These are phyloP conservation scores for Echeveria elegans DNA, from an alignment of 164 flowering plant genomes.

Conservation along the genomic window DNA sequence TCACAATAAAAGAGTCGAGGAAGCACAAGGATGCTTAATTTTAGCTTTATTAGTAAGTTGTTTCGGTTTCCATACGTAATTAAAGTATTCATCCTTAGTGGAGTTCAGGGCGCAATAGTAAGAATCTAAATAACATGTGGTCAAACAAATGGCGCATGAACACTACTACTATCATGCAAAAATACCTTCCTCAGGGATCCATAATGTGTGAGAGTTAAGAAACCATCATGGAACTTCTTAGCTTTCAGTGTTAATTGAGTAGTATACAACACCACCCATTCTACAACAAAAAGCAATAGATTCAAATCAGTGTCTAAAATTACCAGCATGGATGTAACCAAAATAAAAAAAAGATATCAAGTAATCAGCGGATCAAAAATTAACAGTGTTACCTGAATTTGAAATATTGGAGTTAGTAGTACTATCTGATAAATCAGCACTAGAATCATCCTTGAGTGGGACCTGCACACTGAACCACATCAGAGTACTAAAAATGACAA, in stretches of 20 bases:
- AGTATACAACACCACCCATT: slow-evolving; percentile 56
- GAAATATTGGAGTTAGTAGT: neutral
- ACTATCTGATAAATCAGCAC: neutral
- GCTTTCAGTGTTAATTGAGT: slow-evolving; percentile 48
- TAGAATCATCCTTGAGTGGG: neutral
- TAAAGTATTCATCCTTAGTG: no score
- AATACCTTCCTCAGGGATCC: slow-evolving; percentile 46
- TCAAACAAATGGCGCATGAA: no score
- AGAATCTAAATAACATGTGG: no score
- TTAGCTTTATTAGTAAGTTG: no score
- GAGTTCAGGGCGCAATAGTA: no score
- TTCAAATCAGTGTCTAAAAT: neutral
- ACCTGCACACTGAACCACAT: neutral
- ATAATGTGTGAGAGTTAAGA: slow-evolving; percentile 24
- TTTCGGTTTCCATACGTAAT: no score
- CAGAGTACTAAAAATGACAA: neutral
- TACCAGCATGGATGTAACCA: neutral
- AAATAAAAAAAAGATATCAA: neutral
- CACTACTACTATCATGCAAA: neutral
- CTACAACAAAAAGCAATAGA: slow-evolving; percentile 16
- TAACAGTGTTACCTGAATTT: neutral
- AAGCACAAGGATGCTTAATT: no score
- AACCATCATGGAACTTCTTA: slow-evolving; percentile 63
- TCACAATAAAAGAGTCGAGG: no score
- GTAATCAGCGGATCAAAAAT: neutral